Base-by-base conservation (phyloP, 2,329 filamentous ascomycete genomes). In the Sporothrix brunneoviolacea region DNA sequence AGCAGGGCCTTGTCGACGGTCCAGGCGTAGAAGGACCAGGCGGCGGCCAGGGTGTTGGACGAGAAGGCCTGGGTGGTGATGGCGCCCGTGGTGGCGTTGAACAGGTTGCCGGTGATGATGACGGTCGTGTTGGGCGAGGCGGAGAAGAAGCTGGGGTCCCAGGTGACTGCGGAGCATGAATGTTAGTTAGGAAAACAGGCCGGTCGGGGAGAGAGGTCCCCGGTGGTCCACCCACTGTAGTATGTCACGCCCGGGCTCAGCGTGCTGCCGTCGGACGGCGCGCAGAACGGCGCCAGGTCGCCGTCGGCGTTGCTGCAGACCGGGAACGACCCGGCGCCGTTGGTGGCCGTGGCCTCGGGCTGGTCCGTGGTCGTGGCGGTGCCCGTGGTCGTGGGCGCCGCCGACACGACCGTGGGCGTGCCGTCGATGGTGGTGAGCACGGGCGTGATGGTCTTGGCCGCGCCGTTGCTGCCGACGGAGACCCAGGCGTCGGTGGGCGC, bases 71-170 rank as follows among this genome's bases (percentile, higher is more conserved):
- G 59, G 27, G 57, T 51, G 12, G 56, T 55, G 27, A 58, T 13
- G 7, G 44, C 52, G 54, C 60, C 61, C 2, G 55, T 57, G 49
- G 65, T 65, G 54, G 65, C 62, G 60, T 75, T 69, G 55, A 72
- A 63, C 55, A 70, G 69, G 59, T 63, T 62, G 57, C 65, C 68
- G 4, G 63, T 56, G 45, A 69, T 45, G 8, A 62, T 58, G 48
- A 73, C 60, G 40, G 65, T 68, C 21, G 65, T 65, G 57, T 70
- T 68, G 42, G 49, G 45, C 50, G 67, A 64, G 42, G 65, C 60
- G 58, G 67, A 66, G 66, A 77, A 79, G 63, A 68, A 75, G 45
- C 69, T 64, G 21, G 76, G 67, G 56, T 82, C 76, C 77, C 77
- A 81, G 24, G 75, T 79, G 48, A 81, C 77, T 80, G 41, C 4